Base-by-base conservation (phyloP, 2,329 filamentous ascomycete species). In the Penicillium brasilianum region DNA sequence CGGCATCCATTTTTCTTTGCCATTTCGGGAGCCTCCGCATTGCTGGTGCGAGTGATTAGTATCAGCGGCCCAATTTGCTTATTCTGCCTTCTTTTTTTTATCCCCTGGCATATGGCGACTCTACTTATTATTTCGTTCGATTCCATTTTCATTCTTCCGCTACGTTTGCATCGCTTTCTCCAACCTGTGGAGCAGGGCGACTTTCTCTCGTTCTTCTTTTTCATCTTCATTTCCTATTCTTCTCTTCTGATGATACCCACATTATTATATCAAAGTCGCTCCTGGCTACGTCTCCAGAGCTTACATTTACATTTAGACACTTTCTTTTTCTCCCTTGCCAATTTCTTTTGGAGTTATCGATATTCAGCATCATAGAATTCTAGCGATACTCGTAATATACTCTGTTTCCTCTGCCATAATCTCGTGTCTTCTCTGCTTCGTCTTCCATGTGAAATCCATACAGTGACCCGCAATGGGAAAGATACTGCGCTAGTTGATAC, bases 241-340 rank as follows among this genome's bases (percentile, higher is more conserved):
- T 50, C 53, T 54, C 49, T 69, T 69, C 66, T 69, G 60, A 72
- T 72, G 69, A 74, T 74, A 73, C 71, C 71, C 71, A 71, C 64
- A 67, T 66, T 68, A 61, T 64, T 51, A 52, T 51, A 20, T 61
- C 58, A 61, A 28, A 28, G 25, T 28, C 55, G 60, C 59, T 20
- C 28, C 25, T 58, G 43, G 51, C 57, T 52, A 55, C 52, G 57
- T 59, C 57, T 55, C 28, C 53, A 43, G 44, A 54, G 61, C 55
- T 37, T 55, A 60, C 25, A 61, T 52, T 48, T 48, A 50, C 53
- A 44, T 41, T 50, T 49, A 50, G 16, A 58, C 43, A 32, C 41
- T 62, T 25, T 41, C 22, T 52, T 9, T 34, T 8, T 32, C 16
- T 28, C 25, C 1, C 25, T 20, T 34, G 46, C 14, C 32, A 28